These are phyloP conservation scores for Epichloe uncinata DNA, from an alignment of 2,329 filamentous ascomycete genomes.

Conservation along the genomic window DNA sequence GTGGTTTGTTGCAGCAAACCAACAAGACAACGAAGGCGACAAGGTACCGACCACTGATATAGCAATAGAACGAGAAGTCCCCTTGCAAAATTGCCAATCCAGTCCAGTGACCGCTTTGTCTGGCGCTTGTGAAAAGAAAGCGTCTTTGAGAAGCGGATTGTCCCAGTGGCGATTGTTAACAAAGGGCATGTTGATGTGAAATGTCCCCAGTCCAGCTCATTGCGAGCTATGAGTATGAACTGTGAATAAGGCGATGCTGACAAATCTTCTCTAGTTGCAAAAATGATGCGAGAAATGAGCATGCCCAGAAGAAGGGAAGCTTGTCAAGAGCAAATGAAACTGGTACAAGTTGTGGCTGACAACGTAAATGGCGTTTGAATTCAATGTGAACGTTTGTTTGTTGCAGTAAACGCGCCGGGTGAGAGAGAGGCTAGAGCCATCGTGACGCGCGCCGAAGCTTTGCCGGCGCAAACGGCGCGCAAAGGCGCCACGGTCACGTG, in stretches of 20 bases:
- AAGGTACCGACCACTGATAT: background rate
- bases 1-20: background rate
- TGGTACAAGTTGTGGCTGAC: background rate
- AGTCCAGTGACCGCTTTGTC: background rate
- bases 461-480: constrained; percentile 17
- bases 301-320: background rate
- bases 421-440: background rate
- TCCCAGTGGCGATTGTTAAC: constrained; percentile 9
- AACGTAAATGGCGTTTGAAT: background rate
- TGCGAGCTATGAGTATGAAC: background rate
- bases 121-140: background rate
- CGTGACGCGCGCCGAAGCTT: constrained; percentile 23
- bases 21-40: background rate
- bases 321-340: background rate
- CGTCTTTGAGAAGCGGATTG: constrained; percentile 5
- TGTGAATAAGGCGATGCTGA: background rate
- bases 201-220: constrained; percentile 1
- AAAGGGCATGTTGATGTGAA: constrained; percentile 14
- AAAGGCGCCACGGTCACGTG: constrained; percentile 4
- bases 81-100: background rate
- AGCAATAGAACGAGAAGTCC: background rate
- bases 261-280: background rate
- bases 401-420: constrained; percentile 3
- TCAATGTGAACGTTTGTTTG: background rate
- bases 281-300: background rate